Base-by-base conservation (phyloP, 202 grass and related monocot genomes). In the Bolboschoenoplectus hybrid region DNA sequence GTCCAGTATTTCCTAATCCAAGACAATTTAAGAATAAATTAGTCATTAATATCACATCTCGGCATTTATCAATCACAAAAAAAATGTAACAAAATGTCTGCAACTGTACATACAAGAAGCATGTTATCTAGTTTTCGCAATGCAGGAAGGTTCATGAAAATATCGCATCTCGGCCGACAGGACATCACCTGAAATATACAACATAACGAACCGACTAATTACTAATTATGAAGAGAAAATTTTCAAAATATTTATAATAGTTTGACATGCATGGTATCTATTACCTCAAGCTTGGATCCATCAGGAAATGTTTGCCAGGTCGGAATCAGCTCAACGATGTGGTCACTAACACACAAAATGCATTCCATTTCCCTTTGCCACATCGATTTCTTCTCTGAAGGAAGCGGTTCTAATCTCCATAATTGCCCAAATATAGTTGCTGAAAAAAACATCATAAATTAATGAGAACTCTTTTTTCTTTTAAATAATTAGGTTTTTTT, bases 281-380 rank as follows among this genome's bases (percentile, higher is more conserved):
- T 69, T 90, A 97, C 96, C 91, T 98, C 96, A 32, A 98, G 91
- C 86, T 85, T 96, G 62, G 87, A 89, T 74, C 96, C 96, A 75
- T 96, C 93, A 56, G 93, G 91, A 68, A 96, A 94, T 0, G 96
- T 94, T 86, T 98, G 96, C 96, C 90, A 98, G 38, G 86, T 85
- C 47, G 96, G 96, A 74, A 89, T 87, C 19, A 98, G 86, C 67
- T 98, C 91, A 14, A 96, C 96, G 36, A 98, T 91, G 80, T 94
- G 91, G 86, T 98, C 93, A 72, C 93, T 94, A 70, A 96, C 88
- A 85, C 90, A 96, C 76, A 99, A 89, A 76, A 96, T 88, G 89
- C 89, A 99, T 56, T 88, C 89, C 93, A 99, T 99, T 89, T 99
- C 97, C 58, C 92, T 86, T 84, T 67, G 84, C 97, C 97, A 99